Conservation (phyloP, 2,329 filamentous ascomycete species). For the Eurotiales sp. region DNA sequence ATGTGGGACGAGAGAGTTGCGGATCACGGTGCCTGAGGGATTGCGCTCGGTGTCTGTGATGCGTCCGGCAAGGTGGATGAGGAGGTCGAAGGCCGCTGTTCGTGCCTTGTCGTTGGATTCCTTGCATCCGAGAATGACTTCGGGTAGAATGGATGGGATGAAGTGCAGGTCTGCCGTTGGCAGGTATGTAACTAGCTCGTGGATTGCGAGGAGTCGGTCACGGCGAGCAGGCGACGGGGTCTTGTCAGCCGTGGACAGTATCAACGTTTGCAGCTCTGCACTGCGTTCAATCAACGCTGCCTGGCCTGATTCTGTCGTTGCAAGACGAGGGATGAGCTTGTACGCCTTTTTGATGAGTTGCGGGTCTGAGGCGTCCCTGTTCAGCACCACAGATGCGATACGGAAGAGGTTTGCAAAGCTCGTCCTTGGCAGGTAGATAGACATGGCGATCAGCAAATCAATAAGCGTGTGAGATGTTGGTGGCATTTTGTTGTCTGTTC, state of each 20-base stretch:
- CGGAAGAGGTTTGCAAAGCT: conserved; percentile 83
- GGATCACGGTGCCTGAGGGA: conserved; percentile 64
- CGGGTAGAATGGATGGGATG: conserved; percentile 83
- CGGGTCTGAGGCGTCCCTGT: conserved; percentile 64
- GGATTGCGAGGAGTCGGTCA: conserved; percentile 79
- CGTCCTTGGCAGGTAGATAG: conserved; percentile 82
- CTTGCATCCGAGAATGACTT: conserved; percentile 94
- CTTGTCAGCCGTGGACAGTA: conserved; percentile 76
- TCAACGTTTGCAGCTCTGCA: conserved; percentile 73
- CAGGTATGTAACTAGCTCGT: conserved; percentile 74
- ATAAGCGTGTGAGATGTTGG: conserved; percentile 92
- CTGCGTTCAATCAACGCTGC: conserved; percentile 73
- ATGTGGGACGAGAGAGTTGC: conserved; percentile 80
- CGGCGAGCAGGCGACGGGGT: conserved; percentile 80
- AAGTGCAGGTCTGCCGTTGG: conserved; percentile 80
- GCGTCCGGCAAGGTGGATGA: conserved; percentile 82
- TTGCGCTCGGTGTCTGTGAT: conserved; percentile 63
- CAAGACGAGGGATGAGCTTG: conserved; percentile 89
- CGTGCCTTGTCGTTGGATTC: conserved; percentile 95
- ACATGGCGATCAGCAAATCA: conserved; percentile 95
- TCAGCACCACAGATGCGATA: conserved; percentile 78
- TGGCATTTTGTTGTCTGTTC: conserved; percentile 71
- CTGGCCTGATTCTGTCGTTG: conserved; percentile 72
- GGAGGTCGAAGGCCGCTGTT: conserved; percentile 81
- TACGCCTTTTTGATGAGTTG: conserved; percentile 99